Base-by-base conservation (phyloP, 371 early-diverging fungal genomes). In the Vairimorpha necatrix region DNA sequence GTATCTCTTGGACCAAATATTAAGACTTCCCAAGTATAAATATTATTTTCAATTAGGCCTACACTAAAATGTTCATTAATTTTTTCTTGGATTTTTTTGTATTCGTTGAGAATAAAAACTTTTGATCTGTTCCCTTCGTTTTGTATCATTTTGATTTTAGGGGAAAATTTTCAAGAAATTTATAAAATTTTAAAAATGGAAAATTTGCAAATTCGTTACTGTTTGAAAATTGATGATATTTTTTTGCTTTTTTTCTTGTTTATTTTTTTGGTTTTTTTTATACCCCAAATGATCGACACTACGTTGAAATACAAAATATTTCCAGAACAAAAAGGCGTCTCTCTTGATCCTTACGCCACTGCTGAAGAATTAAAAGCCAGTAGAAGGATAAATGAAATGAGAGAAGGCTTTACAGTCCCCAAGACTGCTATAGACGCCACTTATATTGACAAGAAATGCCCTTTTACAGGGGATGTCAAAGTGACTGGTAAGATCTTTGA, bases 391-490 rank as follows among this genome's bases (percentile, higher is more conserved):
- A 94, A 93, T 88, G 93, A 95, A 82, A 91, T 97, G 79, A 97
- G 97, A 87, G 89, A 93, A 77, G 98, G 98, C 78, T 94, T 94
- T 90, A 94, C 94, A 90, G 96, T 95, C 85, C 99, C 99, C 82
- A 89, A 90, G 86, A 95, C 94, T 84, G 99, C 98, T 82, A 92
- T 92, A 85, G 89, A 90, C 74, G 88, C 88, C n/a, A 82, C 82
- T 22, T 99, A 98, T 90, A 91, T 98, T 76, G 99, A 98, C 88
- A 96, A 96, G 90, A 99, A 99, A 90, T 99, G 99, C 89, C 99
- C 99, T 82, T 99, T 96, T 92, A 94, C 94, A 79, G 91, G 95
- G 83, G 89, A 93, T 84, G 93, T 97, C 84, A 90, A 89, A 86
- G 94, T 99, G 86, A 93, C 94, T 84, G 97, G 97, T 80, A 92